Conservation (phyloP, 2,329 filamentous ascomycete genomes). For the Fusarium begoniae region DNA sequence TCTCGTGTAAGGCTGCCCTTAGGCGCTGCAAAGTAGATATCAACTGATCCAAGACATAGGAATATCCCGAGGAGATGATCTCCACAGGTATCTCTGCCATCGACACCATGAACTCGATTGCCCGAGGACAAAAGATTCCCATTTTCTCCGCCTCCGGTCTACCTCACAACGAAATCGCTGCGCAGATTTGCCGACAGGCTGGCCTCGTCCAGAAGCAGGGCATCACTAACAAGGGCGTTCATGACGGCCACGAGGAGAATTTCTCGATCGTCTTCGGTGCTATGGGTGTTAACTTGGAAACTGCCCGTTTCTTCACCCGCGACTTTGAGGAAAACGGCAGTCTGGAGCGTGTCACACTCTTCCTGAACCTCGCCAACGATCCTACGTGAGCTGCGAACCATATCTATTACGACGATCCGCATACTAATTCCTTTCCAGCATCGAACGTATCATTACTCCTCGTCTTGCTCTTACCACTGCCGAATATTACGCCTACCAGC, state of each 20-base stretch:
- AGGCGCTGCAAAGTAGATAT: neutral
- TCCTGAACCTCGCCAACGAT: constrained; percentile 99
- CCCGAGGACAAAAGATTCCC: constrained; percentile 98
- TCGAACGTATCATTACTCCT: constrained; percentile 99
- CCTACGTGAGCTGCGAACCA: constrained; percentile 78
- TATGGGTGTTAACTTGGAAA: constrained; percentile 99
- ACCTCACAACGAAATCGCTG: constrained; percentile 99
- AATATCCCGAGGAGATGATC: constrained; percentile 99
- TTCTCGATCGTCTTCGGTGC: constrained; percentile 99
- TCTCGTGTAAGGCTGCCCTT: constrained; percentile 73
- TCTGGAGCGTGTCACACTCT: constrained; percentile 95
- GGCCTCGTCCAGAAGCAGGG: constrained; percentile 84
- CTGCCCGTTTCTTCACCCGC: constrained; percentile 95
- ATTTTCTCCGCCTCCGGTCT: constrained; percentile 99
- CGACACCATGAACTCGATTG: constrained; percentile 97
- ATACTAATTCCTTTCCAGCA: constrained; percentile 62
- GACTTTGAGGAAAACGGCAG: constrained; percentile 99
- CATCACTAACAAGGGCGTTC: constrained; percentile 88
- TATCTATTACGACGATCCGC: neutral
- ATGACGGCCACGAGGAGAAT: constrained; percentile 98
- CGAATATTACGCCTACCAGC: constrained; percentile 99
- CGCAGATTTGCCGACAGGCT: constrained; percentile 97
- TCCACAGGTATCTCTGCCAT: constrained; percentile 99
- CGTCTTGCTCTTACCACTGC: constrained; percentile 97
- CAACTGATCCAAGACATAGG: constrained; percentile 58